Base-by-base conservation (phyloP, 306 rosid genomes). In the Echinosophora koreensis region DNA sequence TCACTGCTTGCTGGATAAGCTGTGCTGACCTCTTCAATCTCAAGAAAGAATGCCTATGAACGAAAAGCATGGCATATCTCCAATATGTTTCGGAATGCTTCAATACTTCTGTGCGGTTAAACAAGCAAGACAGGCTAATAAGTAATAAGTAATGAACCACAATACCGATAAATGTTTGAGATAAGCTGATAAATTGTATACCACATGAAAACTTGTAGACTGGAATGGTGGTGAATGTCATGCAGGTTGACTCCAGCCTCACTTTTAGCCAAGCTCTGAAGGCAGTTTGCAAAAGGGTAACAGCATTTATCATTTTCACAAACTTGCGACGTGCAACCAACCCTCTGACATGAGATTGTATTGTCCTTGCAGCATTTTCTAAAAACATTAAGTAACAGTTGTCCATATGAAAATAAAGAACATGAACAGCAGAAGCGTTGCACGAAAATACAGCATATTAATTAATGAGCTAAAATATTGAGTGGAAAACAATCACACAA, bases 351-450 rank as follows among this genome's bases (percentile, higher is more conserved):
- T 86, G 90, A 35, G 89, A 80, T 70, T 84, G 95, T 84, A 89
- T 86, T 38, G 81, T 66, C 77, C 75, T 89, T 51, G 90, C 90
- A 76, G 93, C 92, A 77, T 68, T 84, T 83, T 89, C 97, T 93
- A 85, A 50, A 76, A 83, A 75, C 42, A 73, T 70, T 51, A 56
- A 2, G 46, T 67, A 42, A 35, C 18, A 47, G 70, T 73, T 55
- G 67, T 74, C 67, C 5, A 54, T 62, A 69, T 81, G 66, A 62
- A 11, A 77, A 47, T 32, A 37, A 44, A 76, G 32, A 77, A n/a
- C 3, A 69, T 41, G 47, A 39, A 47, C 55, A 60, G 11, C 14
- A 61, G 55, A 39, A 58, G 67, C 57, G 50, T 28, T 15, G 55
- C 60, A 62, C 6, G 32, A 16, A 68, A 41, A 57, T 66, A 8